Evolutionary conservation across 306 rosid genomes (phyloP).

Genomic region (Rosa rugosa): DNA sequence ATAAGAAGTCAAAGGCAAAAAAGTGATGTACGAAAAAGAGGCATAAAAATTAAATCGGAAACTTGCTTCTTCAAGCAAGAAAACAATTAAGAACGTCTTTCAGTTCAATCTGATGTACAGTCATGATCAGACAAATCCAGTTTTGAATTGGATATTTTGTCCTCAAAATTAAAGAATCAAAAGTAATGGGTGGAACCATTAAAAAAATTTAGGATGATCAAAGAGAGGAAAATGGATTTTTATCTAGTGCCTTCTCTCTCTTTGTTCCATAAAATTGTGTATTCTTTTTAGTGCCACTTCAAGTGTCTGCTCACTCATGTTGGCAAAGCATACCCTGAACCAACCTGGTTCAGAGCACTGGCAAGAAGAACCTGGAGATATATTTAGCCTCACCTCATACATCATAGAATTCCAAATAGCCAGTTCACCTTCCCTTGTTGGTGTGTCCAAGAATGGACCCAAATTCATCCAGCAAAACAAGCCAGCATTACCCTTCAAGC

Average conservation of each 20-base stretch:
- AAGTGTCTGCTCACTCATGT: constrained; percentile 58
- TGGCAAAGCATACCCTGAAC: constrained; percentile 88
- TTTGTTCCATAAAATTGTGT: constrained; percentile 38
- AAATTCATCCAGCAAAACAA: constrained; percentile 81
- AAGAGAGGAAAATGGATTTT: not conserved
- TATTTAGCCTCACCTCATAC: constrained; percentile 56
- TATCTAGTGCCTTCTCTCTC: constrained; percentile 8
- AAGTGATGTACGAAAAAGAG: not conserved
- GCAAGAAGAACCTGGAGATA: constrained; percentile 82
- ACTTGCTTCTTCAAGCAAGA: constrained; percentile 76
- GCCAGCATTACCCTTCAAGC: constrained; percentile 74
- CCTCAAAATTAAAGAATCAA: constrained; percentile 29
- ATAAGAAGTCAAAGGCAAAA: not conserved
- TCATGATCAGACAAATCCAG: constrained; percentile 6
- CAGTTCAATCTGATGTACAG: constrained; percentile 23
- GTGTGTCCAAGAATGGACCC: constrained; percentile 27
- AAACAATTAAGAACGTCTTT: constrained; percentile 49
- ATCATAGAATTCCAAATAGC: constrained; percentile 54
- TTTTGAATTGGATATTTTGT: constrained; percentile 20
- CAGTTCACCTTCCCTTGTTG: constrained; percentile 39
- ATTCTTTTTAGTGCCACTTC: constrained; percentile 55
- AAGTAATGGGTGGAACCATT: constrained; percentile 47
- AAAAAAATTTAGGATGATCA: constrained; percentile 21
- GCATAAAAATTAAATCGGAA: constrained; percentile 3
- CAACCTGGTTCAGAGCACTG: constrained; percentile 78